Conservation (phyloP, 352 stramenopile species). For the Pythium aphanidermatum region DNA sequence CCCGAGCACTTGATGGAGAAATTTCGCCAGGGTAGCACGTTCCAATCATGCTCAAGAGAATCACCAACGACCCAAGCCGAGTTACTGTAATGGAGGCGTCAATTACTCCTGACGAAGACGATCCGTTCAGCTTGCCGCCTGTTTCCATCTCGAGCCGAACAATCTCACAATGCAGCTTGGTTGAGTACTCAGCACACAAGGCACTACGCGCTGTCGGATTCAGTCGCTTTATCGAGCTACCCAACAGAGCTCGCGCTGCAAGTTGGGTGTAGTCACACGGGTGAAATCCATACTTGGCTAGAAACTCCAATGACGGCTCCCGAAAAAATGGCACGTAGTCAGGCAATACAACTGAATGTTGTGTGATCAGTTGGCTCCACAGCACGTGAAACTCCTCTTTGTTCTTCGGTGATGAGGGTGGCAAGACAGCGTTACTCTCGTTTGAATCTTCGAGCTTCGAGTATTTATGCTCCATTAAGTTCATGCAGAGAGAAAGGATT, state of each 20-base stretch:
- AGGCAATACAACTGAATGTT: slow-evolving; percentile 74
- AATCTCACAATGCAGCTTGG: slow-evolving; percentile 77
- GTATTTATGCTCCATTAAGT: slow-evolving; percentile 76
- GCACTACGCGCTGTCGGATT: slow-evolving; percentile 30
- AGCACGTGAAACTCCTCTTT: slow-evolving; percentile 83
- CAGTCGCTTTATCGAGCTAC: slow-evolving; percentile 73
- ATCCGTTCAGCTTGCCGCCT: slow-evolving; percentile 32
- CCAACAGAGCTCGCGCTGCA: slow-evolving; percentile 59
- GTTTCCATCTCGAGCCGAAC: slow-evolving; percentile 62
- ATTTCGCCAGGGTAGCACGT: slow-evolving; percentile 83
- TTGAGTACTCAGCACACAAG: slow-evolving; percentile 65
- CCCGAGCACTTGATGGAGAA: slow-evolving; percentile 55
- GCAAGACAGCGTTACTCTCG: slow-evolving; percentile 2
- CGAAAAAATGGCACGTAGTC: slow-evolving; percentile 62
- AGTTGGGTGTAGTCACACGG: slow-evolving; percentile 70
- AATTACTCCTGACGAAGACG: slow-evolving; percentile 9
- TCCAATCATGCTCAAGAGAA: slow-evolving; percentile 81
- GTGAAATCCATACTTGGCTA: slow-evolving; percentile 75
- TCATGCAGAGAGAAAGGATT: slow-evolving; percentile 76
- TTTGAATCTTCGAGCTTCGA: slow-evolving; percentile 17
- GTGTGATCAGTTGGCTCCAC: slow-evolving; percentile 84
- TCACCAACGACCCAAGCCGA: slow-evolving; percentile 62
- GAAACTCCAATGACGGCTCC: slow-evolving; percentile 64
- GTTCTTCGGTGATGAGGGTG: slow-evolving; percentile 38
- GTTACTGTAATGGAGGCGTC: slow-evolving; percentile 41